Base-by-base conservation (phyloP, 768 basidiomycete genomes). In the Termitomyces sp. region DNA sequence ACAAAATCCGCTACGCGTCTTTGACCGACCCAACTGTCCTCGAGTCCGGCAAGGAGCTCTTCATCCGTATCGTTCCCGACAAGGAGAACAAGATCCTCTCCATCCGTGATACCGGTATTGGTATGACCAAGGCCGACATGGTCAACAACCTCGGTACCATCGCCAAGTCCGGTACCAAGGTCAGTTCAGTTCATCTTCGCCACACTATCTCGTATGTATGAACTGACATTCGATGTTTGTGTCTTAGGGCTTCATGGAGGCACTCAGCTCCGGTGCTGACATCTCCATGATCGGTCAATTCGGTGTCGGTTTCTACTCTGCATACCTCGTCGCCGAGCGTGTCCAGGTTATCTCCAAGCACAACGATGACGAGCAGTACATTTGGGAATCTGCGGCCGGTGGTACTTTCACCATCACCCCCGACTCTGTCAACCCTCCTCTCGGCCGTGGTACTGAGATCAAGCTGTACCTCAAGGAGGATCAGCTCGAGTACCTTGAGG, bases 291-390 rank as follows among this genome's bases (percentile, higher is more conserved):
- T 96, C 71, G 94, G 94, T 79, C 92, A 96, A 82, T 96, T 97
- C 78, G 94, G 96, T 95, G 96, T 99, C 76, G 96, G 96, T 82
- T 98, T 98, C 89, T 98, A 99, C 87, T 98, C 96, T 52, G 92
- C 94, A 15, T 98, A 98, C 86, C 94, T 99, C 70, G 96, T 99
- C 67, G 96, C 96, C 69, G 96, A 99, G 80, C 89, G 90, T 67
- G 96, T 99, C 4, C 96, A 97, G 77, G 94, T 99, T 73, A 90
- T 98, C 78, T 94, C 96, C 66, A 99, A 99, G 81, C 96, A 99
- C 85, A 98, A 99, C 72, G 96, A 98, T 70, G 96, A 98, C 75
- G 97, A 98, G 80, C 96, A 98, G 78, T 98, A 99, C 82, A 95
- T 99, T 78, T 99, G 96, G 97, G 96, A 99, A 84, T 99, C 96